A percentile compares a stretch with the other conserved stretches of the same genome.
phyloP scores from a whole-genome alignment of 1,284 basidiomycete genomes.

The Thecaphora frezii region DNA sequence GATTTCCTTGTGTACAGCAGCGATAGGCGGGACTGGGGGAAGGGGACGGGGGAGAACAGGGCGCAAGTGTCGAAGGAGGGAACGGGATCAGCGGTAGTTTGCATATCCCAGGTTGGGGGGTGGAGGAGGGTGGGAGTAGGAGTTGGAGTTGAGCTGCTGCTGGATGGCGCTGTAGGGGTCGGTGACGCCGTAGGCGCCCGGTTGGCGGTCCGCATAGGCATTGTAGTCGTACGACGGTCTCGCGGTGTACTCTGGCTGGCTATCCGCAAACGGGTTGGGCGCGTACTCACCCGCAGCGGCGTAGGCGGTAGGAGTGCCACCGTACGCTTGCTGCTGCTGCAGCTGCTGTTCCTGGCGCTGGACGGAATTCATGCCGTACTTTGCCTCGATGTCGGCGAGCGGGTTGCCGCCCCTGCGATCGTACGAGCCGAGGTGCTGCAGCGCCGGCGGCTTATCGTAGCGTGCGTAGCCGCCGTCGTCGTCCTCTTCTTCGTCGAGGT shows the following conservation, averaged over 20 bases:
- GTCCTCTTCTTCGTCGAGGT: slow-evolving; percentile 23
- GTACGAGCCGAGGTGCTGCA: slow-evolving; percentile 19
- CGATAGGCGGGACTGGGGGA: too few relatives aligned
- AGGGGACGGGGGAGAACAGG: too few relatives aligned
- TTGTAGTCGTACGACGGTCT: slow-evolving; percentile 37
- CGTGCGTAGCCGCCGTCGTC: slow-evolving; percentile 21
- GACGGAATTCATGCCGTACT: slow-evolving; percentile 31
- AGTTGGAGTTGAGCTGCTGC: slow-evolving; percentile 16
- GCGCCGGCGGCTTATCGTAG: not conserved
- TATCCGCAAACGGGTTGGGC: slow-evolving; percentile 25
- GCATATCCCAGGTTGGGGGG: not conserved
- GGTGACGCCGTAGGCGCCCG: slow-evolving; percentile 5
- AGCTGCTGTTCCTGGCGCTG: not conserved
- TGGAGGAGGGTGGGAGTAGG: not conserved
- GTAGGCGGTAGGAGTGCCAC: not conserved
- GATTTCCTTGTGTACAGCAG: too few relatives aligned
- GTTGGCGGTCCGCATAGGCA: slow-evolving; percentile 9
- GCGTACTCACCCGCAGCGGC: slow-evolving; percentile 7
- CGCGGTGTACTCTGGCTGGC: slow-evolving; percentile 7
- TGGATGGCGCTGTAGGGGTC: slow-evolving; percentile 40
- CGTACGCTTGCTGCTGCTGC: not conserved
- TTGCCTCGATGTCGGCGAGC: slow-evolving; percentile 39
- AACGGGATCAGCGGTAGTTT: not conserved
- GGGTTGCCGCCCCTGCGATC: slow-evolving; percentile 30
- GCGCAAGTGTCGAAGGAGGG: too few relatives aligned